Percentiles rank a stretch among this genome's conserved stretches.
phyloP scores from a whole-genome alignment of 1,284 basidiomycete species.

The Sporisorium exsertum region DNA sequence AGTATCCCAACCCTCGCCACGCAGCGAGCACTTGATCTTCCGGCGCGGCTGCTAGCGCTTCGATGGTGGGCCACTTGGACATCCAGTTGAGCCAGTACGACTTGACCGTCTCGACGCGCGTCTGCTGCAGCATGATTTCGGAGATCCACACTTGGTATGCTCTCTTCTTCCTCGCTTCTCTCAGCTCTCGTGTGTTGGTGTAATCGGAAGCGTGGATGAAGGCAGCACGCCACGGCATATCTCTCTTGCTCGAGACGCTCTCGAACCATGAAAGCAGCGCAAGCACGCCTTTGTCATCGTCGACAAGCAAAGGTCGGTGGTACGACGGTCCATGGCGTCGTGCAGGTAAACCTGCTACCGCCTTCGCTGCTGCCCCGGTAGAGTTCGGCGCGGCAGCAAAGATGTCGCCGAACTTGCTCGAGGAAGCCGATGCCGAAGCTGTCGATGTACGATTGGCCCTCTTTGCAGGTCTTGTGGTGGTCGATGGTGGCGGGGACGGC shows the following conservation, averaged over 20 bases:
- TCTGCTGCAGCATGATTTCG: conserved; percentile 98
- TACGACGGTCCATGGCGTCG: conserved; percentile 40
- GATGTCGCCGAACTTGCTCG: conserved; percentile 8
- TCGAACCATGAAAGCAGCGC: conserved; percentile 76
- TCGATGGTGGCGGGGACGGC: conserved; percentile 12
- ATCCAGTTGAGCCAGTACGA: conserved; percentile 66
- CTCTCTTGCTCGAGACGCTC: conserved; percentile 75
- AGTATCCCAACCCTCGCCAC: conserved; percentile 67
- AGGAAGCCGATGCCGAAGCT: not conserved
- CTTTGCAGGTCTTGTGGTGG: conserved; percentile 13
- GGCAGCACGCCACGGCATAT: conserved; percentile 87
- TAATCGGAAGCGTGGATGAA: conserved; percentile 69
- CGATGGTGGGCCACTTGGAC: conserved; percentile 64
- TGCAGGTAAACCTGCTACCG: conserved; percentile 21
- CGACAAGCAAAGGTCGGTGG: conserved; percentile 56
- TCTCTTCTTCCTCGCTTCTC: conserved; percentile 70
- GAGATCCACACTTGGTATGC: conserved; percentile 81
- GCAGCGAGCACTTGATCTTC: conserved; percentile 63
- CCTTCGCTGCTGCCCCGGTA: not conserved
- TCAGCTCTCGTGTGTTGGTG: conserved; percentile 71
- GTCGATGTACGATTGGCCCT: conserved; percentile 8
- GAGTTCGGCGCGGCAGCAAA: conserved; percentile 7
- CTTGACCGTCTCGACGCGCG: conserved; percentile 72
- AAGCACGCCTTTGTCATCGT: conserved; percentile 14
- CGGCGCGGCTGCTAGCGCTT: conserved; percentile 79